Percentiles rank a stretch among this genome's conserved stretches.
Evolutionary conservation across 345 rosid genomes (phyloP).

Genomic region (Eucalyptus melliodora): DNA sequence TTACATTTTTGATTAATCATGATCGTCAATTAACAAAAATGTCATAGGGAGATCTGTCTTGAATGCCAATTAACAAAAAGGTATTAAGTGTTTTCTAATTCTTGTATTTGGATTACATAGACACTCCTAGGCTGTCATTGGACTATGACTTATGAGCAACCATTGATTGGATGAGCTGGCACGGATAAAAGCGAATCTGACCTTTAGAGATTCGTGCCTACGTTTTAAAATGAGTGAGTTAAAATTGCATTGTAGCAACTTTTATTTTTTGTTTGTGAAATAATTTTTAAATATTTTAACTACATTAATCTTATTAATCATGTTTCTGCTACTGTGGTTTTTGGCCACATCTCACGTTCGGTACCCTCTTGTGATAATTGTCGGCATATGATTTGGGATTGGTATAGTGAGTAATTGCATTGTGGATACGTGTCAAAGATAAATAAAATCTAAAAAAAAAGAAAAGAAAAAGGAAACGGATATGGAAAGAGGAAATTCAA

Average conservation of each 20-base stretch:
- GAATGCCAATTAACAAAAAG: no score
- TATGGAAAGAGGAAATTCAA: not conserved
- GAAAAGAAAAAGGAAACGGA: not conserved
- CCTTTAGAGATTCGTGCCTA: no score
- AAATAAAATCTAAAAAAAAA: not conserved
- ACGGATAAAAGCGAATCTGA: not conserved
- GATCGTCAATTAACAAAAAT: not conserved
- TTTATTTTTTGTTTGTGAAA: not conserved
- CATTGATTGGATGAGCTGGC: not conserved
- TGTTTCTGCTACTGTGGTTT: not conserved
- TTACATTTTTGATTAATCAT: not conserved
- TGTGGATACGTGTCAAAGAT: not conserved
- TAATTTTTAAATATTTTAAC: not conserved
- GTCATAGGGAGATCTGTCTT: rapidly evolving
- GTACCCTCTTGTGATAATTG: not conserved
- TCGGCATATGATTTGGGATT: not conserved
- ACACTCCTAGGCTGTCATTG: no score
- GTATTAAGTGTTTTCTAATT: not conserved
- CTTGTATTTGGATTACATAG: rapidly evolving
- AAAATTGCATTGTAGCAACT: not conserved
- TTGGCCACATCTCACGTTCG: not conserved
- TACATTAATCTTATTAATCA: not conserved
- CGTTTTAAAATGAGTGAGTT: not conserved
- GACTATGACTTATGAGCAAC: not conserved
- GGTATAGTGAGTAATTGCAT: not conserved